Evolutionary conservation across 176 grass and related monocot species (phyloP), one percentile per base, ranked within the genome.

Genomic region (Eragrostis curvula): DNA sequence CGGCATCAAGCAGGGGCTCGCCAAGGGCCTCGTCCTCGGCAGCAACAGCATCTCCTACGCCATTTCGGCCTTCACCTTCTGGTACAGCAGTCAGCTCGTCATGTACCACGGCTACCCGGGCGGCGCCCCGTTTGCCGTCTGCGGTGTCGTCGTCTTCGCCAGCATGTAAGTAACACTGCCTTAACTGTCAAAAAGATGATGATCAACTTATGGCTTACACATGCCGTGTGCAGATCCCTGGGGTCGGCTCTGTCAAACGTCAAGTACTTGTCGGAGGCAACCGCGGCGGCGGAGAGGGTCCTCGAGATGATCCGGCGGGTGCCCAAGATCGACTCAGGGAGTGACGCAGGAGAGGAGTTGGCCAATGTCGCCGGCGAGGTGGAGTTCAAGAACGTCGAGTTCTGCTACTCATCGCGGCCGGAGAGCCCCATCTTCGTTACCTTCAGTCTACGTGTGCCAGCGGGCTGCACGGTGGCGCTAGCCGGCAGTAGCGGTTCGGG

Each of bases 51-150:
- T 98, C 70, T 91, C 83, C 83, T 96, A 88, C 64, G 50, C 91
- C 41, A 93, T 99, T 66, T 99, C 72, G 70, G 96, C 96, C 1
- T 99, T 99, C 84, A 86, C 80, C 63, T 47, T 88, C 41, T 99
- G 93, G 96, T 99, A 99, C 21, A 89, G 96, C 32, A 96, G 96
- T 85, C 85, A 75, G 5, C 93, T 99, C 10, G 91, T 96, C 89
- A 99, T 99, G 93, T 96, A 96, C 88, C 93, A 96, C 23, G 93
- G 91, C 2, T 81, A 78, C 30, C 28, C 78, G 51, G 96, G 91
- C 12, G 93, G 96, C 87, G 87, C 96, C 5, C 87, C 91, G 70
- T 96, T 94, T 79, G 89, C 83, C 49, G 93, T 96, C 67, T 81
- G 84, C 0, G 82, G 87, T 11, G 64, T 77, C 47, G 79, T 91